Evolutionary conservation across 2,329 filamentous ascomycete genomes (phyloP), one percentile per base, ranked within the genome.

Genomic region (Paraconiothyrium sp.): DNA sequence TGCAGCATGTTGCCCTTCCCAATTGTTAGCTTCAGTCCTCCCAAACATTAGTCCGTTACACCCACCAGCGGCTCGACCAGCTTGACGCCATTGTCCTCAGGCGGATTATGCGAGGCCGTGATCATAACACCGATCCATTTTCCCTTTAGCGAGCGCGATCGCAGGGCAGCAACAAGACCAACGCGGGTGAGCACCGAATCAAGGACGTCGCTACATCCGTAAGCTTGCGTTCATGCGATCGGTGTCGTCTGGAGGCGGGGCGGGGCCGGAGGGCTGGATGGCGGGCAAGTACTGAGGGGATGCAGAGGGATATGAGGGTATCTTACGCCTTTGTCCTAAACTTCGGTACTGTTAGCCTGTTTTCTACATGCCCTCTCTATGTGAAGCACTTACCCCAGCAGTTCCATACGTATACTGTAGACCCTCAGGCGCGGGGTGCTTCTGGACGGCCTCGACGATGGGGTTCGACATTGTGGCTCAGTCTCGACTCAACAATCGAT

Each of bases 181-280:
- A 97, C 94, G 50, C 94, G 90, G 81, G 94, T 97, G 70, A 97
- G 88, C 66, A 99, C 93, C 39, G 93, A 95, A 76, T 96, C 92
- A 72, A 98, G 90, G 59, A 97, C 87, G 72, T 93, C 90, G 61
- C 86, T 88, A 72, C 64, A 58, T 62, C 61, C 37, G 67, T 78
- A 74, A 77, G 82, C 70, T 67, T 67, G 68, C 70, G 49, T 43
- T n/a, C 58, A 41, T 39, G 13, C 44, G 44, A 39, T n/a, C 22
- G 35, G 47, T 24, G 11, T 4, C 3, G 50, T 30, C 6, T 34
- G 47, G 22, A n/a, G n/a, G 71, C 66, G 71, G 67, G 68, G 43
- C 16, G 32, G 3, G 11, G 39, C 9, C 16, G 39, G 6, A 41
- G 6, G 27, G 6, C 6, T 30, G 27, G 27, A 30, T 30, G 27